Evolutionary conservation across 2,329 filamentous ascomycete species (phyloP), one percentile per base, ranked within the genome.

Genomic region (Paecilomyces variotii): DNA sequence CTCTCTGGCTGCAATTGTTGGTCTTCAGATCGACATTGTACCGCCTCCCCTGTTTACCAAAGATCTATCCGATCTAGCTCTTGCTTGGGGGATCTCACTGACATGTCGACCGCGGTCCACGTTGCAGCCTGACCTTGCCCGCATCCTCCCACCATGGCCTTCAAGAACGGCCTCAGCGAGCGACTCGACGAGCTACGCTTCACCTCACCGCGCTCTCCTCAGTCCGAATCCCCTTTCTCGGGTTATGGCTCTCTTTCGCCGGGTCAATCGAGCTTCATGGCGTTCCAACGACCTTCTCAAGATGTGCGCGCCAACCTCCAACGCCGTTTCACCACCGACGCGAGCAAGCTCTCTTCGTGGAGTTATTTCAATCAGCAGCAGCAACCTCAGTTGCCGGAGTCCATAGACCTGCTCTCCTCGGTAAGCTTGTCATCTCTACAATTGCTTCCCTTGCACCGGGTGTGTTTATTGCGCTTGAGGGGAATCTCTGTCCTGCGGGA

Each of bases 261-360:
- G 63, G 75, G 76, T 72, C 88, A 88, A 74, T 82, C 84, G 70
- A 81, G 79, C 70, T 84, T 86, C 70, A 80, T 86, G 54, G 83
- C 83, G 64, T 80, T 82, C 64, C 76, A 80, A 59, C 73, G 79
- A 58, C 74, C 79, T 61, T 73, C 82, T 63, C 82, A 85, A 74
- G 90, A 96, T 71, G 83, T 84, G 64, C 87, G 92, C 75, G 84
- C 85, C 63, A 87, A 86, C 67, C 81, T 97, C 72, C 90, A 92
- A 76, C 87, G 93, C 70, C 88, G 93, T 71, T 97, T 97, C 78
- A 97, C 93, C 63, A 94, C 92, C 59, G 95, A 96, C 78, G 87
- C 90, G 77, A 82, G 90, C 76, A 83, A 91, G 82, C 80, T 93
- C 76, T 88, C 89, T 74, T 90, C 88, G 72, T 79, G 90, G 76